Evolutionary conservation across 2,329 filamentous ascomycete species (phyloP).

Genomic region (Daldinia sp.): DNA sequence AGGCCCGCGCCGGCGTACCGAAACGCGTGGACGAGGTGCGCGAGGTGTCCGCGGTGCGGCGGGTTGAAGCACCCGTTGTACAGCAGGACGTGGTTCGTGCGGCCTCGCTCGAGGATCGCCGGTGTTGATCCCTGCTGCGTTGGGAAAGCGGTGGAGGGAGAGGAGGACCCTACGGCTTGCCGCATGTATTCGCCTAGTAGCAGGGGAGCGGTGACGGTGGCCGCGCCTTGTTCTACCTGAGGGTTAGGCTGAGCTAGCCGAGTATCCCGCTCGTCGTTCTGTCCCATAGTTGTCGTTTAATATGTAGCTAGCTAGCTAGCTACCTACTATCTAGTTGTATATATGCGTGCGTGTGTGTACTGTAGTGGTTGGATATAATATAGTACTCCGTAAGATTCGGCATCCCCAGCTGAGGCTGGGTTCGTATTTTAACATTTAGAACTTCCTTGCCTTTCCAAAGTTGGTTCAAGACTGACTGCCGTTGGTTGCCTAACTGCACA

Average conservation of each 20-base stretch:
- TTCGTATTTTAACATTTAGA: constrained; percentile 35
- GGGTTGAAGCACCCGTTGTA: constrained; percentile 57
- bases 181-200: constrained; percentile 8
- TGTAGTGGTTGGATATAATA: neutral
- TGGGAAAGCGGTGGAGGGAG: neutral
- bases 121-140: constrained; percentile 8
- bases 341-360: neutral
- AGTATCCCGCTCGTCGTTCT: neutral
- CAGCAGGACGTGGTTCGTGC: constrained; percentile 48
- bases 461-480: neutral
- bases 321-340: neutral
- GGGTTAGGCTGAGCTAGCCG: neutral
- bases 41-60: constrained; percentile 53
- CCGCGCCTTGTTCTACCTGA: neutral
- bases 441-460: constrained; percentile 3
- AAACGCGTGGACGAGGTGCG: constrained; percentile 51
- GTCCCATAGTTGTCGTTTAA: neutral
- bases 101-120: constrained; percentile 16
- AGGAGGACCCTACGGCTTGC: neutral
- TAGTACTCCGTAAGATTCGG: neutral
- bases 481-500: constrained; percentile 23
- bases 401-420: constrained; percentile 3
- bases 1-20: constrained; percentile 48
- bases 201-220: constrained; percentile 3
- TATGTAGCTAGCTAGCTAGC: neutral